Base-by-base conservation (phyloP, 2,329 filamentous ascomycete species). In the Reticulascus tulasneorum region DNA sequence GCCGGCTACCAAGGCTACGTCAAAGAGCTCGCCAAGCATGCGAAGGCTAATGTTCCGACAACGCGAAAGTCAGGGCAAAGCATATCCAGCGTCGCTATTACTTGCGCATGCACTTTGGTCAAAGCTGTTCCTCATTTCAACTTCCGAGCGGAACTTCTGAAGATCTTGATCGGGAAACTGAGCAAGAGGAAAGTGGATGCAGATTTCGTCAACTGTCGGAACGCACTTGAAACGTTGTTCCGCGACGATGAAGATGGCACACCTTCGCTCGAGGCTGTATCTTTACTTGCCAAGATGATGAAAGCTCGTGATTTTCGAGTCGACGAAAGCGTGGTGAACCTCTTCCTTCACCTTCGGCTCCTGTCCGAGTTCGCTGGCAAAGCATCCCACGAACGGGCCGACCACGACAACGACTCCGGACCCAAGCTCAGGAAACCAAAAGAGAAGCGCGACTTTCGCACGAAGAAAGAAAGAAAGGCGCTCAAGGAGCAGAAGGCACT, bases 41-140 rank as follows among this genome's bases (percentile, higher is more conserved):
- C 85, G 4, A 82, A 83, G 63, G 55, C 70, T 29, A 72, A 73
- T 35, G 43, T 61, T 49, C 59, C 46, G 44, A 60, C 50, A 39
- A 50, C 55, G 9, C 56, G 48, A 33, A 64, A 60, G 37, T 55
- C 54, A 21, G 66, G 63, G 0, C 65, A 68, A 37, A 71, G 62
- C 37, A 58, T 96, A 17, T 77, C 81, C 7, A 84, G 73, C 34
- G 75, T 95, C 18, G 91, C 93, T 4, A 82, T 95, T 38, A 83
- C 80, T 27, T 98, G 93, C 56, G 83, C 85, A 3, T 95, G 89
- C 61, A 84, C 77, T 20, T 73, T 98, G 12, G 64, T 97, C 25
- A 78, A 77, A 15, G 73, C 84, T 2, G 89, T 96, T 1, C 87
- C 93, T 4, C 94, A 98, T 66, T 98, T 98, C 77, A 98, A 98